Conservation (phyloP, 2,329 filamentous ascomycete species). For the Trichoderma lentiforme region DNA sequence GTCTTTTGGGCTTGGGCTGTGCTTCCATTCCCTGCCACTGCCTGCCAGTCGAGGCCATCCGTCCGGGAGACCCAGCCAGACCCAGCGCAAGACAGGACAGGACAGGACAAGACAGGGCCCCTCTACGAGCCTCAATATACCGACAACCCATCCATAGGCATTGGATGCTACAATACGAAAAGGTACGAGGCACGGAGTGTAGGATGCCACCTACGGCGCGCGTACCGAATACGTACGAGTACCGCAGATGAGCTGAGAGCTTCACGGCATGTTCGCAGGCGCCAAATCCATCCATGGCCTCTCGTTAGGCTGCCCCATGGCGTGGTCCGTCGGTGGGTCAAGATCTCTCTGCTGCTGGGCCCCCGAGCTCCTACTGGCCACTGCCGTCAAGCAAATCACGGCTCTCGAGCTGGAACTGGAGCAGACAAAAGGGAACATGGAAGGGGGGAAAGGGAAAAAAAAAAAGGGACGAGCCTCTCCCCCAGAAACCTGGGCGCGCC, state of each 20-base stretch:
- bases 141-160: not conserved
- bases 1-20: not conserved
- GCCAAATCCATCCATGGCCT: not conserved
- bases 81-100: too few species aligned
- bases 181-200: not conserved
- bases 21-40: not conserved
- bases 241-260: not conserved
- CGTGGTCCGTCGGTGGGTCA: slow-evolving; percentile 14
- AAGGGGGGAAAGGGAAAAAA: not conserved
- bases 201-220: not conserved
- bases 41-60: not conserved
- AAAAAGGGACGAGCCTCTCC: not conserved
- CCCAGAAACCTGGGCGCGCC: slow-evolving; percentile 9
- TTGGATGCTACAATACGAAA: not conserved
- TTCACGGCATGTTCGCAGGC: not conserved
- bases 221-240: not conserved
- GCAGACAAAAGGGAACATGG: not conserved
- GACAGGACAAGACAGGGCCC: not conserved
- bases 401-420: not conserved
- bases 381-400: slow-evolving; percentile 8
- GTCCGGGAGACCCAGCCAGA: not conserved
- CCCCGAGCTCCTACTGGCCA: slow-evolving; percentile 12
- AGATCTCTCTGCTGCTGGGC: slow-evolving; percentile 12
- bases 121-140: not conserved
- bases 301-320: slow-evolving; percentile 13